A percentile compares a stretch with the other conserved stretches of the same genome.
Evolutionary conservation across 352 stramenopile genomes (phyloP).

Genomic region (Globisporangium polare): DNA sequence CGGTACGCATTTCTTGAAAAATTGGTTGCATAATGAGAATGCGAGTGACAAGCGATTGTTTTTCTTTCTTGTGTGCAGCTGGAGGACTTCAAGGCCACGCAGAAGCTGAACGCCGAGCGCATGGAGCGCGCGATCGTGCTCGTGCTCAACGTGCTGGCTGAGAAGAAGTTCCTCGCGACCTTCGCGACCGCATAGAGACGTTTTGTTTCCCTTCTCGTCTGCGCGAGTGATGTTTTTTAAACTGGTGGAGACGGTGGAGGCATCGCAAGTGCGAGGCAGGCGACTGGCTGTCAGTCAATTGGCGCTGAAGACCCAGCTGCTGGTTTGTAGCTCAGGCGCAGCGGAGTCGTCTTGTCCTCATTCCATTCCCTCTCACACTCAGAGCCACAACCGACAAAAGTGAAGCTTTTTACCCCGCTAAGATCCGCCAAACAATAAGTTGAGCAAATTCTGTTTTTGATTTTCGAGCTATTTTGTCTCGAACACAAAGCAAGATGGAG

Average conservation of each 20-base stretch:
- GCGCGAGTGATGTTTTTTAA: background rate
- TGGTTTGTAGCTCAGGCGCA: no score
- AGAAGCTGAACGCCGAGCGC: constrained; percentile 64
- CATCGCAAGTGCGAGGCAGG: background rate
- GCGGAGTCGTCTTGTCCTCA: background rate
- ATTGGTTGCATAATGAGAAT: background rate
- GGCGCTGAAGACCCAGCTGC: background rate
- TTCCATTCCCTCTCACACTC: constrained; percentile 5
- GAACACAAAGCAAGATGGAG: constrained; percentile 9
- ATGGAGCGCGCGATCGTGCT: constrained; percentile 65
- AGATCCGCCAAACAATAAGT: background rate
- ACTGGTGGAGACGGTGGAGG: constrained; percentile 6
- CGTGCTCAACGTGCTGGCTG: constrained; percentile 51
- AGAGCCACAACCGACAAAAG: background rate
- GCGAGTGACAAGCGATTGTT: background rate
- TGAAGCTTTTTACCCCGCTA: background rate
- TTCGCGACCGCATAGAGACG: constrained; percentile 14
- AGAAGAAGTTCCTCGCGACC: constrained; percentile 27
- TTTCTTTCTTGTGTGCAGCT: constrained; percentile 19
- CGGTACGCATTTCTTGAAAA: constrained; percentile 22
- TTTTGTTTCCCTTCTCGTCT: background rate
- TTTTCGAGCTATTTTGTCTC: background rate
- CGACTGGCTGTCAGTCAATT: no score
- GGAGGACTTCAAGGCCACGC: constrained; percentile 72
- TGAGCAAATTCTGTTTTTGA: background rate